Base-by-base conservation (phyloP, 176 grass and related monocot genomes). In the Carex littledalei region DNA sequence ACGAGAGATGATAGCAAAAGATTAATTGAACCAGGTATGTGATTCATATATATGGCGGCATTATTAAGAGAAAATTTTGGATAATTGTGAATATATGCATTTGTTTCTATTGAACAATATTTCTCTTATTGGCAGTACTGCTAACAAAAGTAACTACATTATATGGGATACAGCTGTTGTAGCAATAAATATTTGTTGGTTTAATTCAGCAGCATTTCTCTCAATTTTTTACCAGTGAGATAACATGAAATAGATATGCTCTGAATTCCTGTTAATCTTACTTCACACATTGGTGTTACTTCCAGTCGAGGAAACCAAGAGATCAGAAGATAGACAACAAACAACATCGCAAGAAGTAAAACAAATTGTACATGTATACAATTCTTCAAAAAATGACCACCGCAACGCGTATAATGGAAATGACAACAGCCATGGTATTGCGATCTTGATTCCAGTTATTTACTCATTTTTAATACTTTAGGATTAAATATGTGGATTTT, bases 11-110 rank as follows among this genome's bases (percentile, higher is more conserved):
- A 77, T n/a, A 31, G 15, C n/a, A 39, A 22, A 29, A 64, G 39
- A 67, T 68, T 68, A 13, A 67, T 31, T 16, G 63, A 83, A 67
- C 41, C 62, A 83, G 81, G 81, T 83, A 83, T 50, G 59, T 62
- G 52, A 64, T 10, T 63, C 21, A 21, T 63, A 9, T 80, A 32
- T 34, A 29, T 37, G 13, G 67, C 6, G n/a, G 18, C 10, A 62
- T 62, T 58, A 58, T 58, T 58, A 58, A 17, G 55, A 43, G 5
- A 15, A 68, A 39, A 17, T 3, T n/a, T 50, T 52, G 9, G 39
- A 50, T 13, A 22, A 22, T 74, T n/a, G n/a, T 4, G 9, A 73
- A 8, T 74, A 74, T 74, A 14, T 74, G 18, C 11, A 47, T 6
- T 3, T 49, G 22, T 10, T 22, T 50, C n/a, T 70, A 2, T n/a